Percentiles rank a stretch among this genome's conserved stretches.
phyloP scores from a whole-genome alignment of 2,329 filamentous ascomycete genomes.

The Microdochium paspali region DNA sequence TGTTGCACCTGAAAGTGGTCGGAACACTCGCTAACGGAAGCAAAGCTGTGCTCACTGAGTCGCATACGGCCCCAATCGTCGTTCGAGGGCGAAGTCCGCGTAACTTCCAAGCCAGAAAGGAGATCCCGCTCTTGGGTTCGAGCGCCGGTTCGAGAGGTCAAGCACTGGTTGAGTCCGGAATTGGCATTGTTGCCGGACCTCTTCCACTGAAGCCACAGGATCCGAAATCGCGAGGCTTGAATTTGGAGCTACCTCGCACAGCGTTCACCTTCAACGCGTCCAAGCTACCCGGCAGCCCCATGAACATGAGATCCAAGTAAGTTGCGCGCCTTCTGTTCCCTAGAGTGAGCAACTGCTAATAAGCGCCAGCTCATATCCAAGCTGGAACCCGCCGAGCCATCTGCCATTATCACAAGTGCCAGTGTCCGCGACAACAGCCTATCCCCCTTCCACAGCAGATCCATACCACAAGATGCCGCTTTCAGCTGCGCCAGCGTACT shows the following conservation, averaged over 20 bases:
- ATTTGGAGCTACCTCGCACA: constrained; percentile 45
- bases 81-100: constrained; percentile 86
- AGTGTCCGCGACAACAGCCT: constrained; percentile 32
- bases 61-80: constrained; percentile 82
- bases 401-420: constrained; percentile 39
- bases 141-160: constrained; percentile 73
- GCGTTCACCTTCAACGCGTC: constrained; percentile 50
- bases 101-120: constrained; percentile 91
- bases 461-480: constrained; percentile 44
- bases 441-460: constrained; percentile 44
- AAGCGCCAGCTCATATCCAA: constrained; percentile 41
- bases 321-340: constrained; percentile 14
- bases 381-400: constrained; percentile 39
- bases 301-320: constrained; percentile 51
- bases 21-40: constrained; percentile 76
- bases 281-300: constrained; percentile 42
- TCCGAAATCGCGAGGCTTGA: constrained; percentile 38
- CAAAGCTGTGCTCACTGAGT: constrained; percentile 74
- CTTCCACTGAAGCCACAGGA: constrained; percentile 45
- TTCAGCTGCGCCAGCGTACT: constrained; percentile 35
- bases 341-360: constrained; percentile 7
- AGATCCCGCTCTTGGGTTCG: constrained; percentile 74
- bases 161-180: constrained; percentile 53
- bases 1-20: constrained; percentile 77
- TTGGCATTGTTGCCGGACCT: constrained; percentile 50